Base-by-base conservation (phyloP, 2,329 filamentous ascomycete species). In the Berkeleyomyces basicola region DNA sequence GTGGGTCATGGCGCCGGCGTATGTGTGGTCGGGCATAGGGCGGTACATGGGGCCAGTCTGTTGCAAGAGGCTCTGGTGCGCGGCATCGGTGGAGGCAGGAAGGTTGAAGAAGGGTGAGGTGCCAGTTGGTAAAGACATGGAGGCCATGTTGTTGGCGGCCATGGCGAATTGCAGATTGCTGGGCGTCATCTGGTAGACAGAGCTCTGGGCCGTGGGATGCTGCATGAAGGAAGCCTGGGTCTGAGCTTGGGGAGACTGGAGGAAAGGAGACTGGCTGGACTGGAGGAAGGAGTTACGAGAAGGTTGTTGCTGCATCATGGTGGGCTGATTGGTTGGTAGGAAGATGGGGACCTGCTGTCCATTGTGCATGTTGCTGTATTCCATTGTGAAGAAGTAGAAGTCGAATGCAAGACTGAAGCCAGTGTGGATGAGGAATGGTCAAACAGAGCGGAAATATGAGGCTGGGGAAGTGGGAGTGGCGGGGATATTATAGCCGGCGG, bases 401-500 rank as follows among this genome's bases (percentile, higher is more conserved):
- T n/a, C 36, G n/a, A 39, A 55, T 55, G 36, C 33, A 55, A n/a
- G 11, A 46, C 43, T n/a, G 16, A 46, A n/a, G 14, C 43, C 43
- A 46, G 23, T 31, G 36, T 16, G 37, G 46, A 59, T 42, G 55
- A 59, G 46, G 23, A 59, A 62, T 10, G 36, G 40, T 43, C 36
- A 57, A 9, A 59, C 40, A 47, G 43, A 58, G 36, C 36, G 31
- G 58, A 59, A 47, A 37, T n/a, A 59, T 51, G 58, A 51, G 61
- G 57, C 33, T 59, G 55, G 59, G 51, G 33, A 39, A 55, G 51
- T 55, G 51, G 46, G 39, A 39, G 60, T 43, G 16, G n/a, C 16
- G 31, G 42, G 57, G 36, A 36, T 63, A 58, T 59, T 63, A 63
- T 63, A 63, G 39, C 39, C 23, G 49, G 43, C 44, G 46, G 40